Evolutionary conservation across 2,329 filamentous ascomycete genomes (phyloP), one percentile per base, ranked within the genome.

Genomic region (Aureobasidium vineae): DNA sequence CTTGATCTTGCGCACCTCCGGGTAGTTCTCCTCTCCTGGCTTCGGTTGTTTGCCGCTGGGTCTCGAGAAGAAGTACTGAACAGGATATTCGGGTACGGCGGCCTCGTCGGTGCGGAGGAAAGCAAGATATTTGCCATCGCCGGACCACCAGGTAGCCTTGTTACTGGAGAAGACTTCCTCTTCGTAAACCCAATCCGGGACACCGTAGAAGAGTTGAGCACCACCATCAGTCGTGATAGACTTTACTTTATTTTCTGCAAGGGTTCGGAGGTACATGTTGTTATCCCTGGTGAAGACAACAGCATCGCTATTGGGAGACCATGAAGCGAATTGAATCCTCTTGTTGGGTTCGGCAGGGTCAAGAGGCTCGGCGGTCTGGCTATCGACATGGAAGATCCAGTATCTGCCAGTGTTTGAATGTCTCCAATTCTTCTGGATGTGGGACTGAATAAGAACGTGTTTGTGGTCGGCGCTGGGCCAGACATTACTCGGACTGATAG

Each of bases 161-260:
- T 91, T 90, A 1, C 86, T 89, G 16, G 81, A 77, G 69, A 98
- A 91, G 3, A 96, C 91, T 76, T 96, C 92, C 72, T 90, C 87
- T 74, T 96, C 91, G 73, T 96, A 97, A 0, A 98, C 95, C 95
- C 95, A 99, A 76, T 99, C 96, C 0, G 95, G 95, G 23, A 97
- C 87, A 21, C 95, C 95, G 73, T 99, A 97, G 78, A 99, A 99
- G 68, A 95, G 86, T 71, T 98, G 88, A 0, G 87, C 82, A 0
- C 94, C 91, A 15, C 96, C 95, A 74, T 99, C 94, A 64, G 82
- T 86, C 1, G 95, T 98, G 71, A 99, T 89, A 69, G 89, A 86
- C 5, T 84, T 82, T 5, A 91, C 84, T 19, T 83, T 79, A 23
- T 85, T 80, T 4, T 84, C 85, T 15, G 83, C 79, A 36, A 91